A percentile compares a stretch with the other conserved stretches of the same genome.
Evolutionary conservation across 768 basidiomycete genomes (phyloP).

Genomic region (Hygrophoropsis aurantiaca): DNA sequence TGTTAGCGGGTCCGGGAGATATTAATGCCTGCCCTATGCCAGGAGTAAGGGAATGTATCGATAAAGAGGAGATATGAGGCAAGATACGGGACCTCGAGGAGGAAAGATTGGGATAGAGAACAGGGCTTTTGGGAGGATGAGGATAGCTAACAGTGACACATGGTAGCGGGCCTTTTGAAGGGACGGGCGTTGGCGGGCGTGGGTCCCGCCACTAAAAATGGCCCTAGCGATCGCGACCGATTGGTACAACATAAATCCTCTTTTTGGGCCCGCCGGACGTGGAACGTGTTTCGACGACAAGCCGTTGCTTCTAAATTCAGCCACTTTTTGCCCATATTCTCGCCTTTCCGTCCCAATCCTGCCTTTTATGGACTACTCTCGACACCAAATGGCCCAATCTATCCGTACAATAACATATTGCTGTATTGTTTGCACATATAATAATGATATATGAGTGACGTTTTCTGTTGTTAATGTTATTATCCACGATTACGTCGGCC

Average conservation of each 20-base stretch:
- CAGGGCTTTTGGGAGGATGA: conserved; percentile 23
- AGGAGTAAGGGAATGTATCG: conserved; percentile 17
- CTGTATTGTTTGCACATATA: conserved; percentile 1
- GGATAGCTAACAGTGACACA: conserved; percentile 27
- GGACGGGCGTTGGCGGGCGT: conserved; percentile 34
- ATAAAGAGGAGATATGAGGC: conserved; percentile 10
- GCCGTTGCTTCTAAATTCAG: conserved; percentile 37
- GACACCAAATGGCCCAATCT: too few species aligned
- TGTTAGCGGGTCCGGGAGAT: conserved; percentile 4
- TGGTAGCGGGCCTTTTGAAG: conserved; percentile 42
- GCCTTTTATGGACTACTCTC: too few species aligned
- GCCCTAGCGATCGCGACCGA: conserved; percentile 54
- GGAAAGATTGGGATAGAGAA: conserved; percentile 27
- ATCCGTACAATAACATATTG: background rate
- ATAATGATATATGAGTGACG: conserved; percentile 8
- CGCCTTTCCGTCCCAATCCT: conserved; percentile 19
- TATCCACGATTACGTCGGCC: conserved; percentile 1
- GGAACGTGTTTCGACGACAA: conserved; percentile 77
- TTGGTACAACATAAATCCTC: conserved; percentile 50
- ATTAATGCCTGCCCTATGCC: conserved; percentile 31
- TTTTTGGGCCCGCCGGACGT: conserved; percentile 64
- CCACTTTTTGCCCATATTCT: conserved; percentile 19
- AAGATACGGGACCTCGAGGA: conserved; percentile 22
- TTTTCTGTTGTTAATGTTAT: conserved; percentile 7
- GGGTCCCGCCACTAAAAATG: conserved; percentile 46